A percentile compares a stretch with the other conserved stretches of the same genome.
These are phyloP conservation scores for Alternaria consortialis DNA, from an alignment of 2,329 filamentous ascomycete genomes.

Conservation along the genomic window DNA sequence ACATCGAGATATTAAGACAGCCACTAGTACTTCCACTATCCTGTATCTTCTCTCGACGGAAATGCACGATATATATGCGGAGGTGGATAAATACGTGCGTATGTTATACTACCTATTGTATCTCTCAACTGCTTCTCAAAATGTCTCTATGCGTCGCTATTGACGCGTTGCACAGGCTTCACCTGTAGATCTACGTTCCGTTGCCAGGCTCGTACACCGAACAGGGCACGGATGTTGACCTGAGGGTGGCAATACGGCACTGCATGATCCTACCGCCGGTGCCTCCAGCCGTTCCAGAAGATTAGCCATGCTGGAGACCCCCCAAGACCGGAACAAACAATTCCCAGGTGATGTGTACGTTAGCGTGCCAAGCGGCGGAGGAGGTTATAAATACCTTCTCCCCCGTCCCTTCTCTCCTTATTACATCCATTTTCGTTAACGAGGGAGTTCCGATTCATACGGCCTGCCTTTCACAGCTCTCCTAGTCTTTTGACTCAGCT, in stretches of 20 bases:
- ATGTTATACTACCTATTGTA: too few species aligned
- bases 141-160: neutral
- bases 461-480: neutral
- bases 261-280: neutral
- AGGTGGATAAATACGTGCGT: too few species aligned
- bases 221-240: neutral
- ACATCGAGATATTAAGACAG: too few species aligned
- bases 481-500: conserved; percentile 20
- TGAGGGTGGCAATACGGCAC: neutral
- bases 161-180: neutral
- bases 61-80: neutral
- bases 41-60: neutral
- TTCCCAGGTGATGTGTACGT: neutral
- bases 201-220: neutral
- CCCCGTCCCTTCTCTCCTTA: neutral
- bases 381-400: neutral
- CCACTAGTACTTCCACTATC: too few species aligned
- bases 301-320: neutral
- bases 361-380: neutral
- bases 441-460: neutral
- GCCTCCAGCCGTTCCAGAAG: neutral
- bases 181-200: neutral
- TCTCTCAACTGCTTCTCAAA: too few species aligned
- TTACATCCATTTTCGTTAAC: neutral
- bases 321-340: neutral